phyloP scores from a whole-genome alignment of 768 basidiomycete species.

The Lentinula edodes region DNA sequence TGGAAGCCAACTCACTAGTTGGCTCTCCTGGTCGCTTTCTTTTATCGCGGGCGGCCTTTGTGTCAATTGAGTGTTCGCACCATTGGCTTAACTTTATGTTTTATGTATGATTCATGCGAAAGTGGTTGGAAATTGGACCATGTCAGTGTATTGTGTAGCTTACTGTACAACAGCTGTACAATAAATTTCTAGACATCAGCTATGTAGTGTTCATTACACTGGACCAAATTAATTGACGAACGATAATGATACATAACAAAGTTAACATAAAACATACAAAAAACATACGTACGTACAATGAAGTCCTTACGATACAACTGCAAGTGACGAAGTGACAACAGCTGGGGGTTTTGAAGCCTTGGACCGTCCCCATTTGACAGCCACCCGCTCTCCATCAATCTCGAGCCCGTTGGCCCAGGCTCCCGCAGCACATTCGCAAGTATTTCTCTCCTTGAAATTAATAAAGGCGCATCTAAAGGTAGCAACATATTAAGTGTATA shows the following conservation, averaged over 20 bases:
- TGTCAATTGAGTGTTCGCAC: conserved; percentile 6
- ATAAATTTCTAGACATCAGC: background rate
- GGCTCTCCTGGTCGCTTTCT: conserved; percentile 36
- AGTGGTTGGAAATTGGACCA: too few species aligned
- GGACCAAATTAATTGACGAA: background rate
- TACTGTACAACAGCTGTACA: background rate
- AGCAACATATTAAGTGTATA: too few species aligned
- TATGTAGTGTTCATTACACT: background rate
- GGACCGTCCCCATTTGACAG: conserved; percentile 88
- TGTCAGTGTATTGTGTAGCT: background rate
- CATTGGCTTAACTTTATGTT: background rate
- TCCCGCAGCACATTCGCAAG: conserved; percentile 86
- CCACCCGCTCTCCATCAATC: conserved; percentile 66
- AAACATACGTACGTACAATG: background rate
- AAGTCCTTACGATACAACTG: conserved; percentile 8
- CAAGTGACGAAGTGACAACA: conserved; percentile 10
- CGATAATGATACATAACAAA: background rate
- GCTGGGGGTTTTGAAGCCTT: conserved; percentile 34
- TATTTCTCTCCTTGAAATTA: conserved; percentile 78
- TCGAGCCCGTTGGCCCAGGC: conserved; percentile 91
- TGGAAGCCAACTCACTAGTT: conserved; percentile 25
- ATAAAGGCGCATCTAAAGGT: conserved; percentile 81
- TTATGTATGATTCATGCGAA: background rate
- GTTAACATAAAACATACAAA: background rate
- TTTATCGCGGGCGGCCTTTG: conserved; percentile 36